Evolutionary conservation across 768 basidiomycete species (phyloP), one percentile per base, ranked within the genome.

Genomic region (Ephemerocybe angulata): DNA sequence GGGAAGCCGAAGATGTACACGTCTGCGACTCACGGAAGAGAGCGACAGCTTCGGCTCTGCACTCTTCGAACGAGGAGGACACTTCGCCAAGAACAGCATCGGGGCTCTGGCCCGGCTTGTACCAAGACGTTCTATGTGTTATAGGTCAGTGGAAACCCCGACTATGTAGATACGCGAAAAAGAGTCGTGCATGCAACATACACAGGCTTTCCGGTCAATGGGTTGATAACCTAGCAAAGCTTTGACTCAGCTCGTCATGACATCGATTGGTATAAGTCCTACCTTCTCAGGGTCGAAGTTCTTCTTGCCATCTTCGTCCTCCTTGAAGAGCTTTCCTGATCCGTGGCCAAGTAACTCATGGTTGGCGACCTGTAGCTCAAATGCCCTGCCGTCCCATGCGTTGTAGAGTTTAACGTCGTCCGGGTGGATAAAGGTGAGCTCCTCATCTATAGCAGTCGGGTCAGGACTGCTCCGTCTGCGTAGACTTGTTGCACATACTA

Each of bases 51-150:
- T 95, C 93, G 8, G 92, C 92, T n/a, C 93, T 84, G 61, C 92
- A 93, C 72, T 94, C 92, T 70, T 94, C 93, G 82, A 93, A 83
- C 1, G 92, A 93, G 0, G 91, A 93, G 3, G 90, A 92, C 7
- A 92, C 88, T 57, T 93, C 88, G 0, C 92, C 92, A 1, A 95
- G 76, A 1, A 93, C 86, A 10, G 90, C 85, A 47, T 83, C 88
- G 35, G 90, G 80, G 0, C 88, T 91, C 68, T 93, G 92, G 7
- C 92, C 92, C 30, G 87, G 80, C 65, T 88, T 88, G 69, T 95
- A 95, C 92, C 92, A 94, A 15, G 88, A 85, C 3, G 81, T 77
- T 52, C 89, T 92, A 50, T 3, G 43, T 40, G n/a, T 33, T 53
- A 25, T 29, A 50, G 15, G 43, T 53, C 17, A 56, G 46, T 35